phyloP scores from a whole-genome alignment of 2,329 filamentous ascomycete genomes.

The Cryphonectria radicalis region DNA sequence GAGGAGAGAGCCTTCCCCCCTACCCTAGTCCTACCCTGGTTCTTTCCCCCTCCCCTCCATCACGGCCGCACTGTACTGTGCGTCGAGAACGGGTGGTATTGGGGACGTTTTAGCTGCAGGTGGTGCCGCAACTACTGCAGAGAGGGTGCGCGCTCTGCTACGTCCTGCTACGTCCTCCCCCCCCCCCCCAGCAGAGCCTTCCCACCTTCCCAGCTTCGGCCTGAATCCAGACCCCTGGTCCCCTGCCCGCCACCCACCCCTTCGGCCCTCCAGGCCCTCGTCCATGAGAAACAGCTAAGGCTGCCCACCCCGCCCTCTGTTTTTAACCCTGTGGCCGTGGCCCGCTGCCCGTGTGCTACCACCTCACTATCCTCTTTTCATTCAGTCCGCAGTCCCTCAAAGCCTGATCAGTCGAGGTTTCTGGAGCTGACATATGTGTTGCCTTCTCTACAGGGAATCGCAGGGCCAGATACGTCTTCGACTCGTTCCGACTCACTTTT shows the following conservation, averaged over 20 bases:
- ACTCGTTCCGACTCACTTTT: slow-evolving; percentile 27
- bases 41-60: slow-evolving; percentile 1
- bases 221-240: slow-evolving; percentile 30
- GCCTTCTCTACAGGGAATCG: slow-evolving; percentile 46
- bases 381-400: slow-evolving; percentile 52
- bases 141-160: slow-evolving; percentile 24
- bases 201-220: slow-evolving; percentile 38
- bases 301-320: slow-evolving; percentile 37
- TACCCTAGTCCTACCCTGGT: slow-evolving; percentile 16
- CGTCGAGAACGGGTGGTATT: slow-evolving; percentile 30
- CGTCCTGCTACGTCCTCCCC: slow-evolving; percentile 8
- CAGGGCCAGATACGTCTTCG: slow-evolving; percentile 42
- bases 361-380: slow-evolving; percentile 57
- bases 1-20: slow-evolving; percentile 16
- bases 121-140: slow-evolving; percentile 31
- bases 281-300: slow-evolving; percentile 25
- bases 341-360: slow-evolving; percentile 52
- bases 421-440: slow-evolving; percentile 44
- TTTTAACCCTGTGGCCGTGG: slow-evolving; percentile 47
- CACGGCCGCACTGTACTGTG: slow-evolving; percentile 25
- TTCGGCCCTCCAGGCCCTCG: slow-evolving; percentile 19
- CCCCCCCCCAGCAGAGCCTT: slow-evolving; percentile 26
- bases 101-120: slow-evolving; percentile 33
- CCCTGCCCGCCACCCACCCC: slow-evolving; percentile 23
- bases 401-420: slow-evolving; percentile 48